These are phyloP conservation scores for Schizosaccharomyces octosporus DNA, from an alignment of 805 yeast species.

Conservation along the genomic window DNA sequence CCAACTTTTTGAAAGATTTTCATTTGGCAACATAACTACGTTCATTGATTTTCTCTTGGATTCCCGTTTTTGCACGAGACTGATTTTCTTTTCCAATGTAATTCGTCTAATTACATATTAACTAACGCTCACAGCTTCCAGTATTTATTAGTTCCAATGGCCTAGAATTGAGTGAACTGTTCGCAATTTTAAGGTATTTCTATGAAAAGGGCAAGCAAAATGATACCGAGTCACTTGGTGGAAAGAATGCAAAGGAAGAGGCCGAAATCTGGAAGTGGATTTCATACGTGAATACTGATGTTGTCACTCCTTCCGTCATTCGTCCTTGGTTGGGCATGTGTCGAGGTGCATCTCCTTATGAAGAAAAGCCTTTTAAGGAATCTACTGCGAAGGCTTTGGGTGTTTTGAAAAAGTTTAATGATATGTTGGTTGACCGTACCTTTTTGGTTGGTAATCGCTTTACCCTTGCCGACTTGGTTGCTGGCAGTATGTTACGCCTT, in stretches of 20 bases:
- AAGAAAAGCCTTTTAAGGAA: not conserved
- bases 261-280: not conserved
- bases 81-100: no score
- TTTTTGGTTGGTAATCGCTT: conserved; percentile 46
- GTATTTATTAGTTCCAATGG: not conserved
- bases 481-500: conserved; percentile 26
- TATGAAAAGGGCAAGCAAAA: not conserved
- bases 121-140: not conserved
- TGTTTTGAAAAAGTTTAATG: conserved; percentile 18
- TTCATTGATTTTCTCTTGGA: no score
- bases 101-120: not conserved
- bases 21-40: no score
- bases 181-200: not conserved
- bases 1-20: no score
- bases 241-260: not conserved
- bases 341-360: not conserved
- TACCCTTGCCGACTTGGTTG: conserved; percentile 39
- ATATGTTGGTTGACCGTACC: conserved; percentile 32
- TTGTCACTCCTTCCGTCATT: not conserved
- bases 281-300: not conserved
- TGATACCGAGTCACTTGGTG: not conserved
- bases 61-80: no score
- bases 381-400: not conserved
- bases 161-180: not conserved
- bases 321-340: not conserved